Evolutionary conservation across 2,329 filamentous ascomycete genomes (phyloP).

Genomic region (Neofusicoccum laricinum): DNA sequence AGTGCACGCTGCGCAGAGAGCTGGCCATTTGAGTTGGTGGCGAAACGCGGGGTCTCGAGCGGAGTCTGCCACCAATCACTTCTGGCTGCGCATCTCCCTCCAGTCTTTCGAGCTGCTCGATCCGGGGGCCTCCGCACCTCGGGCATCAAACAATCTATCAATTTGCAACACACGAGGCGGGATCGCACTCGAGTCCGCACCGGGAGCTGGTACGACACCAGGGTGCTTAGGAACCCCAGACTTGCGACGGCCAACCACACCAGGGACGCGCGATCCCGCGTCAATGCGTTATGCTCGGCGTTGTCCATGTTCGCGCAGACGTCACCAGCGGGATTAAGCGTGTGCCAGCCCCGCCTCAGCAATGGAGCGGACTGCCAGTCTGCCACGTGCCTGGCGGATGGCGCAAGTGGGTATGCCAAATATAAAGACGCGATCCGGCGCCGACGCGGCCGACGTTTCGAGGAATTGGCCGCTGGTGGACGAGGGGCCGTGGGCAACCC

Average conservation of each 20-base stretch:
- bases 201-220: too few relatives aligned
- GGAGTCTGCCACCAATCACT: background rate
- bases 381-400: background rate
- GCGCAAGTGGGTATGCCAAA: background rate
- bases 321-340: background rate
- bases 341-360: background rate
- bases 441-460: slow-evolving; percentile 5
- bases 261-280: too few relatives aligned
- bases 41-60: background rate
- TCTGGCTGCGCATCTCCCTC: background rate
- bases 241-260: too few relatives aligned
- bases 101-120: background rate
- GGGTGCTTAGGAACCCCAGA: too few relatives aligned
- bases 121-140: background rate
- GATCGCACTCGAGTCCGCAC: too few relatives aligned
- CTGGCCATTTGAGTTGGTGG: background rate
- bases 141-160: background rate
- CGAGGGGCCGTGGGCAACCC: too few relatives aligned
- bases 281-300: too few relatives aligned
- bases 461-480: background rate
- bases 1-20: background rate
- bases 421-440: background rate
- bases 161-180: too few relatives aligned
- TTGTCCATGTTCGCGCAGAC: background rate
- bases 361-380: background rate